These are phyloP conservation scores for Xylaria polymorpha DNA, from an alignment of 2,329 filamentous ascomycete species.

Conservation along the genomic window DNA sequence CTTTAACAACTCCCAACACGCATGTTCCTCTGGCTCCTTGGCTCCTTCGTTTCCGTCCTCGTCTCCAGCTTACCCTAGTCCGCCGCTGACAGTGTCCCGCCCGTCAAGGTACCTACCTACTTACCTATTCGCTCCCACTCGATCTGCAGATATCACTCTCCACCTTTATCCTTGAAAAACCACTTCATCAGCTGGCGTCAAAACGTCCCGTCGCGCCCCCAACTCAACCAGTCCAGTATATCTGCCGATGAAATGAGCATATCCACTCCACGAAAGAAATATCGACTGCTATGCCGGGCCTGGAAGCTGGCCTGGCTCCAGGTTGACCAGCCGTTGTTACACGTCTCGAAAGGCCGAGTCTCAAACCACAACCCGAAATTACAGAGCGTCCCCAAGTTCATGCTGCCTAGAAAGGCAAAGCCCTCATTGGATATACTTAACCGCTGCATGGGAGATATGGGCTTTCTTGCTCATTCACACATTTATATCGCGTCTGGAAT, in stretches of 20 bases:
- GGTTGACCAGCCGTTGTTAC: background rate
- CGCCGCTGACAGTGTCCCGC: slow-evolving; percentile 4
- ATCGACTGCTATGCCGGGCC: background rate
- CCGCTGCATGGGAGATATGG: background rate
- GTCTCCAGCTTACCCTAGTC: background rate
- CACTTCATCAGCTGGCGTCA: background rate
- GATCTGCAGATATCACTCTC: background rate
- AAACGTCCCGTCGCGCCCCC: background rate
- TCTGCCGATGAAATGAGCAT: background rate
- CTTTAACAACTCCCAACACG: background rate
- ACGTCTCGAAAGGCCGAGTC: background rate
- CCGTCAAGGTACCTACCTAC: slow-evolving; percentile 1
- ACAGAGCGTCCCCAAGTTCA: background rate
- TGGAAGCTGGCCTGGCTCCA: background rate
- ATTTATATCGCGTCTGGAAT: slow-evolving; percentile 15
- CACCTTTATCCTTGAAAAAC: background rate
- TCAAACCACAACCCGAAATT: background rate
- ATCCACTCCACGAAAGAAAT: background rate
- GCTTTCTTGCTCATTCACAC: background rate
- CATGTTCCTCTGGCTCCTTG: background rate
- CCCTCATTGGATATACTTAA: background rate
- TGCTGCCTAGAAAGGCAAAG: no score
- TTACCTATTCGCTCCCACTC: background rate
- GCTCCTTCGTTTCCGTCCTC: background rate
- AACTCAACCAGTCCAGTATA: background rate